Evolutionary conservation across 139 green algal genomes (phyloP).

Genomic region (Tetradesmus obliquus): DNA sequence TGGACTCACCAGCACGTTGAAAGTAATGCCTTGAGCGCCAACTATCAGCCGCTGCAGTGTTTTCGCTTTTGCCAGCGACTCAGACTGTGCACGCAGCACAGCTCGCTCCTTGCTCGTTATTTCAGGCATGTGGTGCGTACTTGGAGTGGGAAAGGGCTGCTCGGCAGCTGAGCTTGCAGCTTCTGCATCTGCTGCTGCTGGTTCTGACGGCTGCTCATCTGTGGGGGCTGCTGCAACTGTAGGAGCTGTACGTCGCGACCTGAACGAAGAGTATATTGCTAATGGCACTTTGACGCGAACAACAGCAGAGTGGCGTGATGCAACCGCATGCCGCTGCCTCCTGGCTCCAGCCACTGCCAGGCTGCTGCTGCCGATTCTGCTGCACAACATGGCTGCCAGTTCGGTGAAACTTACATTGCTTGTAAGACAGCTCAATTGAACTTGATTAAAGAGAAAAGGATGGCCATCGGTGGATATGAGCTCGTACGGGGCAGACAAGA

Average conservation of each 20-base stretch:
- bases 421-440: no score
- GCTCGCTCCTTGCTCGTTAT: constrained; percentile 46
- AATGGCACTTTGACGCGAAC: no score
- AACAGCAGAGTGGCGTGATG: no score
- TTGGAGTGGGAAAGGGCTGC: not conserved
- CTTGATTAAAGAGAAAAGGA: no score
- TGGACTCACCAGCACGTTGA: constrained; percentile 43
- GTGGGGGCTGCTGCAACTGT: not conserved
- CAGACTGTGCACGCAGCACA: constrained; percentile 26
- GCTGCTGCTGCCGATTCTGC: not conserved
- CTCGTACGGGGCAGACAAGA: not conserved
- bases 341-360: not conserved
- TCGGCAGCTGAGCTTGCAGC: not conserved
- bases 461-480: not conserved
- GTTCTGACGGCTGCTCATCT: not conserved
- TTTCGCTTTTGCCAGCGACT: constrained; percentile 54
- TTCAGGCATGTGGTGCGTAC: not conserved
- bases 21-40: constrained; percentile 60
- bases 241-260: not conserved
- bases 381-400: not conserved
- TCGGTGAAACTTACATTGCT: not conserved
- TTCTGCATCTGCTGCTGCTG: not conserved
- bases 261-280: no score
- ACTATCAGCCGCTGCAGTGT: constrained; percentile 46
- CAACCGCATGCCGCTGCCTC: not conserved